phyloP scores from a whole-genome alignment of 306 rosid species.

The Cucurbita moschata region DNA sequence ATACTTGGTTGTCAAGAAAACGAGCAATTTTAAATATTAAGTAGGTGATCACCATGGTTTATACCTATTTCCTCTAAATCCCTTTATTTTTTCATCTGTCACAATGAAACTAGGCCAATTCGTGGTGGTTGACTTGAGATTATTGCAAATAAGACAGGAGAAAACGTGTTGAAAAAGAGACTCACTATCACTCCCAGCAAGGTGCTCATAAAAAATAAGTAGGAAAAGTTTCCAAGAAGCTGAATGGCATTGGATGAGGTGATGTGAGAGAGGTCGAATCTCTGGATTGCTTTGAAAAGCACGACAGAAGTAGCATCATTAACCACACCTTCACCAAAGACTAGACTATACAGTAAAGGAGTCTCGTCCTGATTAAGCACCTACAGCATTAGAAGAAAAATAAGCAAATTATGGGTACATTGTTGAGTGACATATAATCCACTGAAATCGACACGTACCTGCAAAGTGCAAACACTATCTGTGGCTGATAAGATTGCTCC shows the following conservation, averaged over 20 bases:
- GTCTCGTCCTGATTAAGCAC: constrained; percentile 67
- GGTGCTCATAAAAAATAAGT: constrained; percentile 40
- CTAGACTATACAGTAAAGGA: constrained; percentile 50
- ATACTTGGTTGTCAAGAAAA: neutral
- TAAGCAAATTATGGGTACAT: neutral
- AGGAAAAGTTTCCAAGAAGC: constrained; percentile 20
- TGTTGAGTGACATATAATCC: neutral
- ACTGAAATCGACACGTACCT: constrained; percentile 17
- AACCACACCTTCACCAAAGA: constrained; percentile 63
- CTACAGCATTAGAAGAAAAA: constrained; percentile 23
- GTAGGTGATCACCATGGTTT: neutral
- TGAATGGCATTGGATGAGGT: constrained; percentile 23
- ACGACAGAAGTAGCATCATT: constrained; percentile 66
- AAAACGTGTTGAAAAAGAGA: constrained; percentile 1
- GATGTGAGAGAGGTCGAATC: constrained; percentile 36
- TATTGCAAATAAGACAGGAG: neutral
- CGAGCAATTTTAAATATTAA: neutral
- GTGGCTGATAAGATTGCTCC: constrained; percentile 66
- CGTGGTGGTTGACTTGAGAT: neutral
- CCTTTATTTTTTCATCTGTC: neutral
- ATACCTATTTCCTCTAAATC: neutral
- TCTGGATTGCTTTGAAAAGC: constrained; percentile 53
- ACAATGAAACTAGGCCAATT: neutral
- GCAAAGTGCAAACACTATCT: constrained; percentile 55
- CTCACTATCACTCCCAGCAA: constrained; percentile 42